These are phyloP conservation scores for Striga asiatica DNA, from an alignment of 257 asterid genomes.

Conservation along the genomic window DNA sequence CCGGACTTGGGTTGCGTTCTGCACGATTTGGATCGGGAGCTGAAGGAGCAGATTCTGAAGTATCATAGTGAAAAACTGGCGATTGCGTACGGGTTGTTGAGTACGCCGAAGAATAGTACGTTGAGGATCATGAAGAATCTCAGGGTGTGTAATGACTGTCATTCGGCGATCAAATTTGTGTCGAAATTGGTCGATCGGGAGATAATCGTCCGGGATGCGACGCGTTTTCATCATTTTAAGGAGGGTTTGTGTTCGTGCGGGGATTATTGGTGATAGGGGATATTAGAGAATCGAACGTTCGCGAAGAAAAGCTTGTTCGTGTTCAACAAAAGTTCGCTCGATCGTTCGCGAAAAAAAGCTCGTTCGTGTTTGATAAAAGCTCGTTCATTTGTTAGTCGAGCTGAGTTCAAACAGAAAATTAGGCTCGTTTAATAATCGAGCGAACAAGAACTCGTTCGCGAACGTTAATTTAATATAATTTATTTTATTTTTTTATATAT, in stretches of 20 bases:
- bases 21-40: slow-evolving; percentile 69
- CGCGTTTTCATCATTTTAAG: slow-evolving; percentile 82
- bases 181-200: slow-evolving; percentile 55
- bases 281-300: too few relatives aligned
- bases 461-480: too few relatives aligned
- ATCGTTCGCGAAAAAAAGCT: too few relatives aligned
- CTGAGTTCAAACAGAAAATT: too few relatives aligned
- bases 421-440: too few relatives aligned
- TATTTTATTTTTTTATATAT: too few relatives aligned
- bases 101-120: slow-evolving; percentile 47
- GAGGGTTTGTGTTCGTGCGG: slow-evolving; percentile 65
- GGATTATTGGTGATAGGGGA: slow-evolving; percentile 68
- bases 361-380: too few relatives aligned
- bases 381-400: too few relatives aligned
- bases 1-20: slow-evolving; percentile 68
- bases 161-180: slow-evolving; percentile 63
- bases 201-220: slow-evolving; percentile 62
- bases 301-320: too few relatives aligned
- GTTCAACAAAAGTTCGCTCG: too few relatives aligned
- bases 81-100: slow-evolving; percentile 62
- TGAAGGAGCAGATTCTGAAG: slow-evolving; percentile 69
- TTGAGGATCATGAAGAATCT: slow-evolving; percentile 86
- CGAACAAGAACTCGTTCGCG: too few relatives aligned
- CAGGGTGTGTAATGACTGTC: slow-evolving; percentile 86
- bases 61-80: slow-evolving; percentile 92